These are phyloP conservation scores for Aspergillus amoenus DNA, from an alignment of 2,329 filamentous ascomycete species.

Conservation along the genomic window DNA sequence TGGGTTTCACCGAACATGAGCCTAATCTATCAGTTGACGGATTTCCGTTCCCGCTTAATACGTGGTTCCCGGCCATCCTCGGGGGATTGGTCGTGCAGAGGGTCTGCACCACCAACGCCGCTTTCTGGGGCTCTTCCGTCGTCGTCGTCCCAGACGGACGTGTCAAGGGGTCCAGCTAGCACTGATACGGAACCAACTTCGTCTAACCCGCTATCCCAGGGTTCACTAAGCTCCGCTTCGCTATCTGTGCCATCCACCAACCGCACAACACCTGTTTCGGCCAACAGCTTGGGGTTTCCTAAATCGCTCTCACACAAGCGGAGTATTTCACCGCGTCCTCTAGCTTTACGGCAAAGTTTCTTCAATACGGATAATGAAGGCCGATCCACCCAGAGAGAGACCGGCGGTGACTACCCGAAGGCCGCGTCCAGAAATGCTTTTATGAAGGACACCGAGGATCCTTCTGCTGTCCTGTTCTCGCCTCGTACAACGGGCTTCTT, in stretches of 20 bases:
- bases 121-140: conserved; percentile 12
- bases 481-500: conserved; percentile 46
- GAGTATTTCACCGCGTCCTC: conserved; percentile 35
- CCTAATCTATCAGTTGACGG: conserved; percentile 66
- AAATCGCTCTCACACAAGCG: conserved; percentile 31
- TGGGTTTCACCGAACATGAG: conserved; percentile 71
- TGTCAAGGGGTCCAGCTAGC: conserved; percentile 11
- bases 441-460: conserved; percentile 38
- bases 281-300: conserved; percentile 23
- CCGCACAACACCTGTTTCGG: conserved; percentile 26
- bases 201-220: conserved; percentile 23
- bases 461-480: conserved; percentile 43
- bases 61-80: conserved; percentile 34
- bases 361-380: conserved; percentile 8
- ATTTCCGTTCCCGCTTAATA: conserved; percentile 53
- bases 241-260: conserved; percentile 27
- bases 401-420: conserved; percentile 21
- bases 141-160: conserved; percentile 3
- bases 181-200: conserved; percentile 18
- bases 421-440: conserved; percentile 37
- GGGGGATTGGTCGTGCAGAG: conserved; percentile 36
- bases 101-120: conserved; percentile 31
- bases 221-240: conserved; percentile 25
- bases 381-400: conserved; percentile 20
- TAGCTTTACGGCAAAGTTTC: conserved; percentile 37